Base-by-base conservation (phyloP, 306 rosid genomes). In the Geum urbanum region DNA sequence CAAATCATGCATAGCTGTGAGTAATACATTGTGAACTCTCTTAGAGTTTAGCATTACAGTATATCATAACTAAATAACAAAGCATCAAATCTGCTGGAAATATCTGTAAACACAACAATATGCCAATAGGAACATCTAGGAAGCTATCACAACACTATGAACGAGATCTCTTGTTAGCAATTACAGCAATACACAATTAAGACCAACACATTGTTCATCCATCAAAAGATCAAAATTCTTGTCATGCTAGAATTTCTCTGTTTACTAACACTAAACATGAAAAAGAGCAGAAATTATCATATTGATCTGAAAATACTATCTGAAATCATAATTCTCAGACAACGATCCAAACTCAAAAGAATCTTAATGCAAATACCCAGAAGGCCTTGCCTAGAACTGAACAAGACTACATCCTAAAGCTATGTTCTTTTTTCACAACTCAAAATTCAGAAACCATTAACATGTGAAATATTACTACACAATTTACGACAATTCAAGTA, bases 381-480 rank as follows among this genome's bases (percentile, higher is more conserved):
- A 76, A 43, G 16, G 59, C 57, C 74, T 50, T 15, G 41, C 43
- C 70, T 12, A 16, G 37, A 50, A 67, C 14, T 53, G 37, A 76
- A 16, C 2, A 19, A 18, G 43, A 75, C 8, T 22, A 51, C 10
- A 39, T n/a, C 64, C 39, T 27, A 55, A 51, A 45, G 52, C 44
- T 44, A 18, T 32, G 37, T 32, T 40, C 58, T 8, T 10, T 16
- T 49, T 59, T 18, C 63, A 41, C 19, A 59, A 58, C 66, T n/a
- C 19, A 54, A 32, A 13, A 15, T 74, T 64, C n/a, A 72, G 65
- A 60, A 69, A 56, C 57, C 61, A 67, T 14, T 14, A 76, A 72
- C 45, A 65, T 56, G 4, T 40, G n/a, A 78, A 27, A 52, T 52
- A 63, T 43, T 14, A 20, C 8, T 35, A 32, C 7, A 48, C 24